These are phyloP conservation scores for Takashimella tepidaria DNA, from an alignment of 1,284 basidiomycete species.

Conservation along the genomic window DNA sequence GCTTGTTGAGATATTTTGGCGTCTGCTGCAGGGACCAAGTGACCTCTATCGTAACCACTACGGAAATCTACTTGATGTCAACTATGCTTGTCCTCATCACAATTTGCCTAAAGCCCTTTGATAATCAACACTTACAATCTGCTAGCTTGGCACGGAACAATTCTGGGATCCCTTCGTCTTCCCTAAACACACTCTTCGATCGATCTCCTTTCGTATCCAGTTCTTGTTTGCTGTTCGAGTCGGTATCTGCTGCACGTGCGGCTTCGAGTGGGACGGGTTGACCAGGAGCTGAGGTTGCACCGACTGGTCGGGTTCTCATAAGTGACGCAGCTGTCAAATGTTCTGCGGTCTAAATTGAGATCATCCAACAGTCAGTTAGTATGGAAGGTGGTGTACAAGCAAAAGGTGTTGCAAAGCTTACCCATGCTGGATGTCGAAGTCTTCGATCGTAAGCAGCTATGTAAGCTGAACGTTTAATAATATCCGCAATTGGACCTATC, in stretches of 20 bases:
- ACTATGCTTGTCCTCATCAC: too few species aligned
- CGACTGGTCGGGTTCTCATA: slow-evolving; percentile 51
- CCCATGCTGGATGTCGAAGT: slow-evolving; percentile 88
- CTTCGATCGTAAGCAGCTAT: slow-evolving; percentile 86
- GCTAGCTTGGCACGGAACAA: slow-evolving; percentile 77
- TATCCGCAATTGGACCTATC: slow-evolving; percentile 78
- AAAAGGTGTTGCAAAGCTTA: slow-evolving; percentile 44
- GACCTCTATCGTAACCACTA: slow-evolving; percentile 93
- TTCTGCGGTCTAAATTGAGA: slow-evolving; percentile 70
- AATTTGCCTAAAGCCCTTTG: too few species aligned
- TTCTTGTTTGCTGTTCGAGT: slow-evolving; percentile 31
- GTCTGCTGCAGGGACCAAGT: slow-evolving; percentile 99
- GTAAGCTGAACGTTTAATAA: slow-evolving; percentile 74
- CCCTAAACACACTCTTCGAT: slow-evolving; percentile 73
- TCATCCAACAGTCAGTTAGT: background rate
- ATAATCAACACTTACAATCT: slow-evolving; percentile 63
- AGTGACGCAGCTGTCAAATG: slow-evolving; percentile 76
- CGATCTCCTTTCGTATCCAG: slow-evolving; percentile 61
- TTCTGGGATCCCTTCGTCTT: slow-evolving; percentile 73
- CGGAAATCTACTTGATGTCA: slow-evolving; percentile 58
- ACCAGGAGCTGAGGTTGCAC: slow-evolving; percentile 11
- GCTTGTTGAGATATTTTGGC: slow-evolving; percentile 77
- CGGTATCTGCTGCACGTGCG: slow-evolving; percentile 36
- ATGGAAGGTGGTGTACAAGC: background rate
- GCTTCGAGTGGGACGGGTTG: slow-evolving; percentile 31